Conservation (phyloP, 2,329 filamentous ascomycete genomes). For the Aspergillus japonicus region DNA sequence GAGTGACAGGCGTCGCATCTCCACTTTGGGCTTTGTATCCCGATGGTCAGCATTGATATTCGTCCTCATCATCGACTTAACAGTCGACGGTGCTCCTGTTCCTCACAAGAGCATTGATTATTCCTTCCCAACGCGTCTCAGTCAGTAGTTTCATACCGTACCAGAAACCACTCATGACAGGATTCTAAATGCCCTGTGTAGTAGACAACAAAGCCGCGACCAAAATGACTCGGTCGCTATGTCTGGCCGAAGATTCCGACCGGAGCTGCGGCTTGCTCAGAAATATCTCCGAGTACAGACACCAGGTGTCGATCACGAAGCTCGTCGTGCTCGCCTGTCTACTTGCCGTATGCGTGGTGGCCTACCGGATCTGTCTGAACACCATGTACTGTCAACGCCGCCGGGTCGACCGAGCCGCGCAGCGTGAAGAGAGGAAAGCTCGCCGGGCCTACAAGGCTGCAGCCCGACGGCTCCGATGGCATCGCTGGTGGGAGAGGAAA, state of each 20-base stretch:
- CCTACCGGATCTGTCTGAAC: conserved; percentile 46
- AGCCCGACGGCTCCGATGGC: conserved; percentile 52
- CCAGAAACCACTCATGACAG: background rate
- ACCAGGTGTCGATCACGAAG: conserved; percentile 29
- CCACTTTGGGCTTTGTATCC: background rate
- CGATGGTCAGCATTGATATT: conserved; percentile 2
- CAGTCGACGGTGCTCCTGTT: background rate
- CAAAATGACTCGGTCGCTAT: background rate
- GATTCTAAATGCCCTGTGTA: background rate
- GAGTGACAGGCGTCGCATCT: background rate
- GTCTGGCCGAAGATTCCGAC: background rate
- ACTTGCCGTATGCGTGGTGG: conserved; percentile 31
- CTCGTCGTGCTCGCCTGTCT: conserved; percentile 47
- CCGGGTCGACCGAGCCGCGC: conserved; percentile 53
- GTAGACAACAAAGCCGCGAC: background rate
- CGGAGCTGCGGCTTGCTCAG: background rate
- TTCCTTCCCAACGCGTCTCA: background rate
- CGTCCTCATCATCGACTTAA: background rate
- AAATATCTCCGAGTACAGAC: conserved; percentile 1
- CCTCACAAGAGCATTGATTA: background rate
- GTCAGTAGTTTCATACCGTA: background rate
- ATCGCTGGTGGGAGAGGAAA: conserved; percentile 50
- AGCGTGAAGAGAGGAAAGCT: conserved; percentile 55
- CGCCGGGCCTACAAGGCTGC: conserved; percentile 54
- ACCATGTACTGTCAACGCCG: conserved; percentile 45